Evolutionary conservation across 2,329 filamentous ascomycete genomes (phyloP), one percentile per base, ranked within the genome.

Genomic region (Aureobasidium lini): DNA sequence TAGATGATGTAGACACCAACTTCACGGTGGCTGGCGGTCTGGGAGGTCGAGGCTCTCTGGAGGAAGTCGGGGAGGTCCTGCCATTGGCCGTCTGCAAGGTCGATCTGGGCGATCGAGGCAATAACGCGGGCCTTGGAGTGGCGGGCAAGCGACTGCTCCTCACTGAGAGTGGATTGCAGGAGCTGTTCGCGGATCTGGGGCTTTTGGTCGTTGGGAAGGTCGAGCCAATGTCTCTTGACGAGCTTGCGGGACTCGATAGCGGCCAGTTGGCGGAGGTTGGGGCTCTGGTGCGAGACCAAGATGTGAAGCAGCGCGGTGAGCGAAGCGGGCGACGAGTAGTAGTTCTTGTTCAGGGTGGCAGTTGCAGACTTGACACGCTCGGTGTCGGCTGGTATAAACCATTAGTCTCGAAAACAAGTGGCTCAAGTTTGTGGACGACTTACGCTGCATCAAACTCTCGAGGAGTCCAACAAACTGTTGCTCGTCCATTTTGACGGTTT

Each of bases 1-100:
- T 87, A 96, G 65, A 97, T 86, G 67, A 97, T 91, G 77, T 94
- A 97, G 64, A 93, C 87, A 64, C 89, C 91, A 42, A 96, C 89
- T 72, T 95, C 91, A 65, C 94, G 87, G 73, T 95, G 89, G 62
- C 85, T 81, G 54, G 89, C 86, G 62, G 86, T 86, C 62, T 82
- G 77, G 71, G 85, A 92, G 66, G 83, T 88, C 66, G 89, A 87
- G 63, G 94, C 89, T 70, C 88, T 87, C 62, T 90, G 82, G 57
- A 97, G 83, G 66, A 88, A 83, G 64, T 85, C 84, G 54, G 95
- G 85, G 61, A 97, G 84, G 61, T 95, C 88, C 31, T 77, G 77
- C 90, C 90, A 95, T 74, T 95, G 85, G 64, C 88, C 90, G 72
- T 95, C 86, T 64, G 90, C 85, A 66, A 96, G 85, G 73, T 99